Evolutionary conservation across 345 rosid species (phyloP).

Genomic region (Rhizophora apiculata): DNA sequence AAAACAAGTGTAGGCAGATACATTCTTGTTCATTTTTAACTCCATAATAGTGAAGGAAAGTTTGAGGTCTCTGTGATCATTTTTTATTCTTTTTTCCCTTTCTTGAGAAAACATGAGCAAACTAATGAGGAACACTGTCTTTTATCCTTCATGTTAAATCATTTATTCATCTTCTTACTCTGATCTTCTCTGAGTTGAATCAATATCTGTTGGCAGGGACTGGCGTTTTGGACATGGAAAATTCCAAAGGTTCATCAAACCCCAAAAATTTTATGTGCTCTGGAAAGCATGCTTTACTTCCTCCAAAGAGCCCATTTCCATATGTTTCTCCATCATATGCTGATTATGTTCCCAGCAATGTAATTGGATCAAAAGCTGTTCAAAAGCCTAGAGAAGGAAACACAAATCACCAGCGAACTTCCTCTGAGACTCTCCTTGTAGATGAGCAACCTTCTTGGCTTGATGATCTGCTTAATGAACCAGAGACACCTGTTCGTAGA

Average conservation of each 20-base stretch:
- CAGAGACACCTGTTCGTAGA: conserved; percentile 82
- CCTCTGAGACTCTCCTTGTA: conserved; percentile 73
- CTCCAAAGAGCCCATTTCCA: conserved; percentile 93
- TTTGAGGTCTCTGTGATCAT: background rate
- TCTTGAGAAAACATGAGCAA: background rate
- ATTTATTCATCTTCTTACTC: too few relatives aligned
- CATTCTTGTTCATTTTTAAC: background rate
- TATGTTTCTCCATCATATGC: conserved; percentile 55
- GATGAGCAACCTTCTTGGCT: conserved; percentile 99
- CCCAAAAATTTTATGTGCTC: conserved; percentile 60
- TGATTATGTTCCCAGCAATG: conserved; percentile 56
- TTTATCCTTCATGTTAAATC: too few relatives aligned
- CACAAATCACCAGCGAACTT: conserved; percentile 76
- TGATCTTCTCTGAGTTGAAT: background rate
- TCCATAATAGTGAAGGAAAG: background rate
- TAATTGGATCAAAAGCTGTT: conserved; percentile 57
- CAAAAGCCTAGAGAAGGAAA: conserved; percentile 66
- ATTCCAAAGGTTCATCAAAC: conserved; percentile 74
- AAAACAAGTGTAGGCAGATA: background rate
- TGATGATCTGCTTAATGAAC: conserved; percentile 97
- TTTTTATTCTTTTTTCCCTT: background rate
- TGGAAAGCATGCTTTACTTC: conserved; percentile 80
- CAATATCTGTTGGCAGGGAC: conserved; percentile 27
- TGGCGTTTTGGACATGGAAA: conserved; percentile 51
- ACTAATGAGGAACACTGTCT: too few relatives aligned